Base-by-base conservation (phyloP, 768 basidiomycete species). In the Pisolithus marmoratus region DNA sequence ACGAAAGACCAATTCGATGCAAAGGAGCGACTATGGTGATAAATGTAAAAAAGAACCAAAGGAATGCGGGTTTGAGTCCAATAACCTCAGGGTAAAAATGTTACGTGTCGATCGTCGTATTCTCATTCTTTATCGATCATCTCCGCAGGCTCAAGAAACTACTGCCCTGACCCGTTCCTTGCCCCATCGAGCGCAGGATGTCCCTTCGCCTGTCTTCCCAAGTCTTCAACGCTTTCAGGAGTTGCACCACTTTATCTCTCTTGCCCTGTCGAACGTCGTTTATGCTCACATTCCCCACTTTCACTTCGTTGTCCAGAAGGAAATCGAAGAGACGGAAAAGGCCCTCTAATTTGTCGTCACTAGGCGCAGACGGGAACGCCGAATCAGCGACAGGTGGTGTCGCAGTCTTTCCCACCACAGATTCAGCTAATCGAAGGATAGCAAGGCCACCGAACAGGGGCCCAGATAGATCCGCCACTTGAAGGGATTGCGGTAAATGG, bases 261-360 rank as follows among this genome's bases (percentile, higher is more conserved):
- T 87, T 90, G 27, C 89, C 90, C 54, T 82, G 80, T 48, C 90
- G 77, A 31, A 98, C 77, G 68, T 98, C 95, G 63, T 95, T 95
- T 70, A 96, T 94, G 60, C 89, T 93, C 29, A 97, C 86, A 54
- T 84, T 82, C 8, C 89, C 94, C 75, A 95, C 90, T 70, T 87
- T 87, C 52, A 94, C 84, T 46, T 93, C 93, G 54, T 92, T 90
- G 60, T 94, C 92, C 44, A 97, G 78, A 50, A 96, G 70, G 69
- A 91, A 94, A 69, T 97, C 94, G 70, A 96, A 95, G 50, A 95
- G 72, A 51, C 81, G 77, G 73, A 95, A 94, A 26, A 95, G 73
- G 15, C 93, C 91, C 24, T 92, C 90, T 14, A 95, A 72, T 58
- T 87, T 89, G 57, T 94, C 87, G 62, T 93, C 87, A 54, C 75